These are phyloP conservation scores for Cucurbita moschata DNA, from an alignment of 306 rosid species.

Conservation along the genomic window DNA sequence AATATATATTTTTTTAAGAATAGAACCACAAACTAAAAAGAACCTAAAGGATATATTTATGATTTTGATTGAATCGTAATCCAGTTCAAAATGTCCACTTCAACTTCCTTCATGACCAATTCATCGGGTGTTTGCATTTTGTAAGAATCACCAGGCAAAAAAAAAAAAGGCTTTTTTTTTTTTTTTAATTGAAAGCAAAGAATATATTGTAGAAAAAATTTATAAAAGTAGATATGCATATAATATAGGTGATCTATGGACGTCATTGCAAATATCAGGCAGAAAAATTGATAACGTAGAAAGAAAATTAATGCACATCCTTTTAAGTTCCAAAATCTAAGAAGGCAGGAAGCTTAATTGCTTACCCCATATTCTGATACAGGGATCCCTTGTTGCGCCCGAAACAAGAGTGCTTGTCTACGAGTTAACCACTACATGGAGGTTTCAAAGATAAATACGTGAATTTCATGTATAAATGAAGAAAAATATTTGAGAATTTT, in stretches of 20 bases:
- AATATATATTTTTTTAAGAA: background rate
- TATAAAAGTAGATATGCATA: background rate
- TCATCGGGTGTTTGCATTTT: background rate
- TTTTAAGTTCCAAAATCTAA: background rate
- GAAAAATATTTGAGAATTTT: background rate
- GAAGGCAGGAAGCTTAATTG: background rate
- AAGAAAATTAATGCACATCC: background rate
- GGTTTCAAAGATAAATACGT: background rate
- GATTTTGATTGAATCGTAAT: background rate
- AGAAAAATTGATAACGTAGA: background rate
- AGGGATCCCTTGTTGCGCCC: conserved; percentile 96
- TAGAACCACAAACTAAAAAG: background rate
- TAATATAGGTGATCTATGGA: background rate
- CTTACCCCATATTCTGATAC: conserved; percentile 88
- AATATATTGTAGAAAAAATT: background rate
- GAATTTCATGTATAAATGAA: background rate
- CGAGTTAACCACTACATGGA: conserved; percentile 73
- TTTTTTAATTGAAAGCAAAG: background rate
- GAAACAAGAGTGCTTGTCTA: conserved; percentile 84
- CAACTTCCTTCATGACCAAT: background rate
- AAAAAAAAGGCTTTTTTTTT: background rate
- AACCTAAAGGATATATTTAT: background rate
- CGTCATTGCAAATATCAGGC: background rate
- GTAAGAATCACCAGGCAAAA: background rate
- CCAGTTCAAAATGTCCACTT: background rate